These are phyloP conservation scores for Calonectria pseudoturangicola DNA, from an alignment of 2,329 filamentous ascomycete species.

Conservation along the genomic window DNA sequence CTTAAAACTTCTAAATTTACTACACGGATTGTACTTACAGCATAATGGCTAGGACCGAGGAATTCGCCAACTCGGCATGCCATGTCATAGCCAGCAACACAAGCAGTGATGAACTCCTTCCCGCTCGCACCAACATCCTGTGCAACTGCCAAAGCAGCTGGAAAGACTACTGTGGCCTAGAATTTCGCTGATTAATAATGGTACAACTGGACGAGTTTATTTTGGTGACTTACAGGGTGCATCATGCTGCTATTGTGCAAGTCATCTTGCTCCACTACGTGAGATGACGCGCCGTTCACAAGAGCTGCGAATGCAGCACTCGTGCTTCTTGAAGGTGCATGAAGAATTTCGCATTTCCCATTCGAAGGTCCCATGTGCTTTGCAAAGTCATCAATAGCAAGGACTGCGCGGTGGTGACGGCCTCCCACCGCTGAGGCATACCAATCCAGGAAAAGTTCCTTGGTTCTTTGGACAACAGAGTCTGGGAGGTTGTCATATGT, in stretches of 20 bases:
- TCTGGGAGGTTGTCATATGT: not conserved
- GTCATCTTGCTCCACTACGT: not conserved
- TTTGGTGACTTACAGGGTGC: not conserved
- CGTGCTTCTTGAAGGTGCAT: not conserved
- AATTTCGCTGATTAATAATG: not conserved
- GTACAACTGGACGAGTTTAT: not conserved
- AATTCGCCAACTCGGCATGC: not conserved
- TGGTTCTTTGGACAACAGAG: not conserved
- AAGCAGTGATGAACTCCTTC: not conserved
- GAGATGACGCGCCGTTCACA: not conserved
- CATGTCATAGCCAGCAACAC: not conserved
- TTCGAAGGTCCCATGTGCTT: not conserved
- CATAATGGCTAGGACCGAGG: not conserved
- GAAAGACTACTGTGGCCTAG: not conserved
- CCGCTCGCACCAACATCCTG: not conserved
- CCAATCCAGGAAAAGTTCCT: not conserved
- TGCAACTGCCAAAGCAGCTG: not conserved
- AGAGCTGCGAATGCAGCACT: not conserved
- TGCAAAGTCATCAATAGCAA: not conserved
- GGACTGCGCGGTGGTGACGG: not conserved
- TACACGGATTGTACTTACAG: not conserved
- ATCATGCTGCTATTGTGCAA: slow-evolving; percentile 7
- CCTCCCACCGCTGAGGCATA: not conserved
- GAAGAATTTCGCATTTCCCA: not conserved
- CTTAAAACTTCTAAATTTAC: not conserved